These are phyloP conservation scores for Phialocephala subalpina DNA, from an alignment of 2,329 filamentous ascomycete genomes.

Conservation along the genomic window DNA sequence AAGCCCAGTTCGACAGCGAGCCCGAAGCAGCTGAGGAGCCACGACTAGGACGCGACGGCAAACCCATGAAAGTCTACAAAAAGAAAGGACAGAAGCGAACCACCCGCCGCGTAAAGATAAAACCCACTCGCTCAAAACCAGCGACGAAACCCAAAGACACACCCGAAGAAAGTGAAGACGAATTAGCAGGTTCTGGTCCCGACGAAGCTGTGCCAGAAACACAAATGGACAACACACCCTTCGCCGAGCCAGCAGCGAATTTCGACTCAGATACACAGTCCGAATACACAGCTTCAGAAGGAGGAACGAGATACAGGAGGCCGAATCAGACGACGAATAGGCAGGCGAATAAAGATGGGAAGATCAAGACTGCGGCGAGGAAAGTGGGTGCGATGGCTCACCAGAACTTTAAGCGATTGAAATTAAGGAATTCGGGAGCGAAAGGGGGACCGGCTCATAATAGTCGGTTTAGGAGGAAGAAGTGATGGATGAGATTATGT, in stretches of 20 bases:
- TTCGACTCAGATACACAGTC: slow-evolving; percentile 42
- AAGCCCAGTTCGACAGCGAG: slow-evolving; percentile 62
- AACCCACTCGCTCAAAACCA: slow-evolving; percentile 58
- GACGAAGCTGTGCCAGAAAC: slow-evolving; percentile 36
- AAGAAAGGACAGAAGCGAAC: slow-evolving; percentile 87
- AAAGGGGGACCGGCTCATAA: slow-evolving; percentile 67
- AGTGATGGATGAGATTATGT: slow-evolving; percentile 33
- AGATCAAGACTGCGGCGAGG: slow-evolving; percentile 59
- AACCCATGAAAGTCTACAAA: slow-evolving; percentile 72
- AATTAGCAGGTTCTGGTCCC: slow-evolving; percentile 33
- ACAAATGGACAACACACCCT: slow-evolving; percentile 32
- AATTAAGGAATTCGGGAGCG: slow-evolving; percentile 67
- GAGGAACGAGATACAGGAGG: slow-evolving; percentile 44
- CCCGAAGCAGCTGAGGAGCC: slow-evolving; percentile 55
- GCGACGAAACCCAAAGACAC: slow-evolving; percentile 44
- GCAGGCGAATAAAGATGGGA: slow-evolving; percentile 44
- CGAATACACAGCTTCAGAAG: slow-evolving; percentile 45
- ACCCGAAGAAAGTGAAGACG: slow-evolving; percentile 49
- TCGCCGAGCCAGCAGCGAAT: slow-evolving; percentile 38
- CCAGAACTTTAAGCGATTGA: slow-evolving; percentile 72
- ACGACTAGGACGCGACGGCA: slow-evolving; percentile 60
- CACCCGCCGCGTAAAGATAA: slow-evolving; percentile 73
- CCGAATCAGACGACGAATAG: slow-evolving; percentile 42
- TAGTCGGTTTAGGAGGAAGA: slow-evolving; percentile 64
- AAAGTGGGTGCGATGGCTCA: slow-evolving; percentile 72